Evolutionary conservation across 2,329 filamentous ascomycete genomes (phyloP).

Genomic region (Colletotrichum paranaense): DNA sequence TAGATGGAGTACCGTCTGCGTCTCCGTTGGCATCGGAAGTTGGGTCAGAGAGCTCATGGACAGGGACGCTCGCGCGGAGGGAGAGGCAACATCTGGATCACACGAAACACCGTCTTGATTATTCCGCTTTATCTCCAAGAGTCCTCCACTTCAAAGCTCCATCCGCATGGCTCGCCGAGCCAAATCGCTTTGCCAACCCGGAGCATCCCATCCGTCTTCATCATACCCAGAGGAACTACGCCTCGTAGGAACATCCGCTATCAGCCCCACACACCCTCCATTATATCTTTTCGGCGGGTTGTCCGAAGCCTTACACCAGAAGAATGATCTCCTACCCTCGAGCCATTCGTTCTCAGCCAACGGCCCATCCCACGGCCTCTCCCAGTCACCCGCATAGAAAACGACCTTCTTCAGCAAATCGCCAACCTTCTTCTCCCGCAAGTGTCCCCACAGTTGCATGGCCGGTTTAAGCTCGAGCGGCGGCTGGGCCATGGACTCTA

Average conservation of each 20-base stretch:
- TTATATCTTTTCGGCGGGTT: too few relatives aligned
- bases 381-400: conserved; percentile 18
- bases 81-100: too few relatives aligned
- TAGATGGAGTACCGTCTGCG: conserved; percentile 17
- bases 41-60: conserved; percentile 17
- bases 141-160: neutral
- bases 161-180: neutral
- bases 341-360: neutral
- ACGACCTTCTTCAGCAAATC: neutral
- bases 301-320: neutral
- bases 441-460: neutral
- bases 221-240: neutral
- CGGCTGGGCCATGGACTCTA: conserved; percentile 1
- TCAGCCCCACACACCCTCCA: neutral
- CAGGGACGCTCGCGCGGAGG: neutral
- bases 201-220: too few relatives aligned
- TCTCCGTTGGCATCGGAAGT: conserved; percentile 21
- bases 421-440: neutral
- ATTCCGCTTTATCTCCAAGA: too few relatives aligned
- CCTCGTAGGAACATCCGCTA: neutral
- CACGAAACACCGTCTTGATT: neutral
- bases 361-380: conserved; percentile 8
- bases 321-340: neutral
- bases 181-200: neutral
- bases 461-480: neutral